phyloP scores from a whole-genome alignment of 805 yeast species.

The Metschnikowia hibisci region DNA sequence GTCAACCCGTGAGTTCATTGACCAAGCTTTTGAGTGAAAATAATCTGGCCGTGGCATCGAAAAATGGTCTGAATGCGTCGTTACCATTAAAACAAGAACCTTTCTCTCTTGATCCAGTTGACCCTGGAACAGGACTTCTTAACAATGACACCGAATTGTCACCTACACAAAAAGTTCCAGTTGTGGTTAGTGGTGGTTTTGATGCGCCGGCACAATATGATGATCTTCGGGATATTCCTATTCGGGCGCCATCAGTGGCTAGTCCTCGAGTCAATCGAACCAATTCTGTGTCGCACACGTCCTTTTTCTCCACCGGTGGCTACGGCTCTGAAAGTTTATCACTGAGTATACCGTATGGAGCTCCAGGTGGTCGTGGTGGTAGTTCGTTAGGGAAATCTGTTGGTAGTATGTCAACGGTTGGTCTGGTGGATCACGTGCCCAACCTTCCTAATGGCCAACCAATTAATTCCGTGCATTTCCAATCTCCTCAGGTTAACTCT shows the following conservation, averaged over 20 bases:
- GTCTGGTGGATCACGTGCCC: constrained; percentile 37
- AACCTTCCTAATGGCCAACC: constrained; percentile 54
- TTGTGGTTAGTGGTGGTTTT: constrained; percentile 19
- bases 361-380: constrained; percentile 55
- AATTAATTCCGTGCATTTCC: constrained; percentile 59
- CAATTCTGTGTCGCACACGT: constrained; percentile 38
- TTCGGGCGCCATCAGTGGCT: constrained; percentile 20
- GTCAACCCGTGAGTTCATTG: constrained; percentile 33
- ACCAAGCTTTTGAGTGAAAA: constrained; percentile 38
- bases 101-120: background rate
- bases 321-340: constrained; percentile 45
- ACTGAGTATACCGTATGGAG: constrained; percentile 64
- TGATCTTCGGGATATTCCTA: constrained; percentile 9
- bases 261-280: constrained; percentile 42
- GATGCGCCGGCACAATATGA: background rate
- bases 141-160: background rate
- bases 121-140: background rate
- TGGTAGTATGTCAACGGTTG: constrained; percentile 11
- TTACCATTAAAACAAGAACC: constrained; percentile 6
- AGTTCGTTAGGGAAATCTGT: constrained; percentile 10
- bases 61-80: constrained; percentile 7
- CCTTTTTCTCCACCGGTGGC: constrained; percentile 31
- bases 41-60: constrained; percentile 12
- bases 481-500: constrained; percentile 60
- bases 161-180: constrained; percentile 15